A percentile compares a stretch with the other conserved stretches of the same genome.
Conservation (phyloP, 2,329 filamentous ascomycete genomes). For the Cadophora gregata region DNA sequence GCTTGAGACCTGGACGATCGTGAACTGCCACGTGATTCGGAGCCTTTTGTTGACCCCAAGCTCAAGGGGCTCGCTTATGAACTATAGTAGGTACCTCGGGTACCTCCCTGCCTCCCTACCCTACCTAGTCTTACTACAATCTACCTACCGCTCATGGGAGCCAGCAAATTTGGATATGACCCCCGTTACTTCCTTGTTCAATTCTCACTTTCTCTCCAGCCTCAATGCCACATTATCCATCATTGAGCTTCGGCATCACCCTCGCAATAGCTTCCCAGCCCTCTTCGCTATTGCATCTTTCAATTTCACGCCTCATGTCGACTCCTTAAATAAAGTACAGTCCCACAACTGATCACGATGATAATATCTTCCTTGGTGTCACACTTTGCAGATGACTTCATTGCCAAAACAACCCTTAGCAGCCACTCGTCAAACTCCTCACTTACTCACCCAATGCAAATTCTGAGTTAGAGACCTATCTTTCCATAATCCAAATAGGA, state of each 20-base stretch:
- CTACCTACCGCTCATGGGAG: neutral
- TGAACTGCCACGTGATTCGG: neutral
- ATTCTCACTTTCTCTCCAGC: neutral
- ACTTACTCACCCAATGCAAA: no score
- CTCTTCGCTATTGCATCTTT: neutral
- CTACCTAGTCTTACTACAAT: no score
- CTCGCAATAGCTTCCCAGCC: neutral
- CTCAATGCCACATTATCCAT: neutral
- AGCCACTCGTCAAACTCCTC: no score
- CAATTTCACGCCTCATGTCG: no score
- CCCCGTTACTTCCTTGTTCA: neutral
- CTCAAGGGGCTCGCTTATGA: conserved; percentile 6
- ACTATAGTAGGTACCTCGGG: neutral
- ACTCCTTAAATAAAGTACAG: no score
- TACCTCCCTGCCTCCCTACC: no score
- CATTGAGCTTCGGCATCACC: neutral
- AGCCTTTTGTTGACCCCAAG: neutral
- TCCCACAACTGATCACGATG: no score
- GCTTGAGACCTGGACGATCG: neutral
- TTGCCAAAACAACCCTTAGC: no score
- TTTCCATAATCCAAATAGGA: no score
- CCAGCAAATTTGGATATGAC: neutral
- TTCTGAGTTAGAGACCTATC: no score
- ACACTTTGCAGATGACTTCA: no score
- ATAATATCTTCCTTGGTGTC: no score